Evolutionary conservation across 306 rosid species (phyloP).

Genomic region (Gastrolobium bilobum): DNA sequence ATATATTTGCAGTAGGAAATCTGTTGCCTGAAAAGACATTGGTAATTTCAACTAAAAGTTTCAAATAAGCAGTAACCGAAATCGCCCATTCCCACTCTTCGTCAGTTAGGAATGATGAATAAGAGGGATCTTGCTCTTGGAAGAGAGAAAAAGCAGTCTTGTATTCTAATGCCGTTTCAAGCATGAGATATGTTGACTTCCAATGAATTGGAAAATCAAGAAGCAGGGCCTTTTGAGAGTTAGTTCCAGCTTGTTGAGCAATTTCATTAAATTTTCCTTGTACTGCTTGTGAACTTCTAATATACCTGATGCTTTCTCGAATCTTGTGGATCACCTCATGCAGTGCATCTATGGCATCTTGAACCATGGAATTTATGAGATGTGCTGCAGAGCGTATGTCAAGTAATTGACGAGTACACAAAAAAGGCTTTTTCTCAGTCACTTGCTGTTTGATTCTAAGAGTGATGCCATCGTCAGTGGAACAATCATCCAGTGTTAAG

Average conservation of each 20-base stretch:
- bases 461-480: conserved; percentile 76
- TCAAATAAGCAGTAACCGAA: conserved; percentile 70
- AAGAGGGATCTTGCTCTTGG: conserved; percentile 75
- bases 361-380: conserved; percentile 69
- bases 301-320: conserved; percentile 73
- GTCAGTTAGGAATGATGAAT: conserved; percentile 66
- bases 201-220: conserved; percentile 77
- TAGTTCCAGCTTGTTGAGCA: conserved; percentile 73
- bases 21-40: conserved; percentile 71
- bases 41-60: conserved; percentile 82
- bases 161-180: conserved; percentile 84
- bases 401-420: conserved; percentile 71
- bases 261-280: conserved; percentile 81
- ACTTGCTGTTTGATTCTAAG: conserved; percentile 77
- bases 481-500: conserved; percentile 88
- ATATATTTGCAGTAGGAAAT: conserved; percentile 81
- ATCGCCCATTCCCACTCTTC: conserved; percentile 85
- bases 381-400: conserved; percentile 91
- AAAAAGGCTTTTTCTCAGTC: conserved; percentile 75
- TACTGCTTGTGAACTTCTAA: conserved; percentile 78
- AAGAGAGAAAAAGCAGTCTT: conserved; percentile 72
- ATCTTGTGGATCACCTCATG: conserved; percentile 78
- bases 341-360: conserved; percentile 73
- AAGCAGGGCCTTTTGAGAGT: conserved; percentile 63
- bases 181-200: conserved; percentile 85